phyloP scores from a whole-genome alignment of 2,329 filamentous ascomycete species.

The Aspergillus brasiliensis region DNA sequence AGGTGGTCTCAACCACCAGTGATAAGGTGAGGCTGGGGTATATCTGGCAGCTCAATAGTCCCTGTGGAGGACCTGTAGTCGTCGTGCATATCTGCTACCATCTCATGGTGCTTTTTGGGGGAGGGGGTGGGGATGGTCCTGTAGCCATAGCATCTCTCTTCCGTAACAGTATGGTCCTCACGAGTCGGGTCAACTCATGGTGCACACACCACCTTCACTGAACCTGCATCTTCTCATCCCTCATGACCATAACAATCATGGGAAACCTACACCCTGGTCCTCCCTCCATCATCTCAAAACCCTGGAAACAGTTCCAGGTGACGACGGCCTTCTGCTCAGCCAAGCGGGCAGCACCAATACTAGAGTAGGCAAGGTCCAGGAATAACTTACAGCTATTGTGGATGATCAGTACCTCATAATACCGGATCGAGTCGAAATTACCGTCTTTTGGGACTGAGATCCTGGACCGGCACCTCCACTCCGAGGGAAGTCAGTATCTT shows the following conservation, averaged over 20 bases:
- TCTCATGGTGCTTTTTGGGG: too few relatives aligned
- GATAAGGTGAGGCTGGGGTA: neutral
- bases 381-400: conserved; percentile 12
- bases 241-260: conserved; percentile 1
- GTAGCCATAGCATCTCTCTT: neutral
- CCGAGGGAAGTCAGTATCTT: neutral
- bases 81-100: neutral
- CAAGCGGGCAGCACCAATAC: neutral
- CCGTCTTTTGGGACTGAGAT: conserved; percentile 5
- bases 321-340: conserved; percentile 1
- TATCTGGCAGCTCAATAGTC: neutral
- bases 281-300: neutral
- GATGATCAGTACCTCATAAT: conserved; percentile 13
- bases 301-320: conserved; percentile 2
- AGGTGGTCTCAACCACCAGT: neutral
- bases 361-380: neutral
- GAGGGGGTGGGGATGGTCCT: neutral
- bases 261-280: neutral
- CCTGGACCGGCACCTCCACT: conserved; percentile 12
- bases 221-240: neutral
- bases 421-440: conserved; percentile 11
- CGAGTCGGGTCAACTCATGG: neutral
- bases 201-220: neutral
- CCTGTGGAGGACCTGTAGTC: neutral
- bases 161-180: neutral